Base-by-base conservation (phyloP, 192 early-diverging fungal species). In the Umbelopsis ramanniana region DNA sequence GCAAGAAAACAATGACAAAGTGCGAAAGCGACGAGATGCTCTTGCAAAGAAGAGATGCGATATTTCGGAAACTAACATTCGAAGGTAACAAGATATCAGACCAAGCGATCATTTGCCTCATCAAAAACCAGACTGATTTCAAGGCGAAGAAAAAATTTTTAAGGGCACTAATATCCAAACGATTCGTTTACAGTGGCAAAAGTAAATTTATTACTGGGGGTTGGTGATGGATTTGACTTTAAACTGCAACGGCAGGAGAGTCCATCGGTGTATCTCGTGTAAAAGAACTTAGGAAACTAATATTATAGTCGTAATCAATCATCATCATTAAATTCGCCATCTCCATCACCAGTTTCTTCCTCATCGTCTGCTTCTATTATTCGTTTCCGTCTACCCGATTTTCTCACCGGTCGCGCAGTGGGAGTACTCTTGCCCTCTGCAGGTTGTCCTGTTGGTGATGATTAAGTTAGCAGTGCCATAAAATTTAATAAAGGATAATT, bases 251-350 rank as follows among this genome's bases (percentile, higher is more conserved):
- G 40, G 40, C 40, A 43, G 57, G 26, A 26, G 35, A 63, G 14
- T 35, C 57, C 33, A 35, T 11, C 35, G 33, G 33, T 63, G 9
- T 63, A 63, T 43, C 40, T n/a, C 33, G 57, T 63, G 26, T 29
- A 63, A 17, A 63, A 15, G 17, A 10, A 5, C 22, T 57, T 26
- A 57, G 26, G 54, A 33, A 29, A 37, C 57, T 63, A 67, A 14
- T 67, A 22, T 67, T 70, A 46, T 72, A 70, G 38, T 75, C 71
- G 22, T 71, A 68, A 15, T 68, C 72, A 21, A 26, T 52, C 54
- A 26, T 46, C 67, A 17, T 53, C 67, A 52, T 24, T 24, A 50
- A 55, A 40, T 5, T 53, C 74, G 40, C 26, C 55, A 29, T 52
- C 46, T 21, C 46, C 72, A 14, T 67, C 37, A 15, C 47, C 70